Conservation (phyloP, 768 basidiomycete genomes). For the Phlebiopsis gigantea region DNA sequence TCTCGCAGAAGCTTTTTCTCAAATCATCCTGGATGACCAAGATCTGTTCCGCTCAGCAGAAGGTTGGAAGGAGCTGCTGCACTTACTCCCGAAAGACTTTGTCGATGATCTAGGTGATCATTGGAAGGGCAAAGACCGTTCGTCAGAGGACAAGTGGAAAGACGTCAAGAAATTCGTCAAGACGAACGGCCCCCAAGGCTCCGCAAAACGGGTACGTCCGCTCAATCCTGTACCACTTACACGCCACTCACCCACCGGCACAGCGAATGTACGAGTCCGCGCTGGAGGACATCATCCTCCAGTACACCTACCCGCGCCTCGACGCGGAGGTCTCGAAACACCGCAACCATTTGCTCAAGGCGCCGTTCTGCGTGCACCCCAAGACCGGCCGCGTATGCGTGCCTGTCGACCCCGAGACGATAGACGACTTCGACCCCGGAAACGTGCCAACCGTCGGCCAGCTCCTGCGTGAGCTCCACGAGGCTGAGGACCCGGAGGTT, state of each 20-base stretch:
- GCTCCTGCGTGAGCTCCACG: conserved; percentile 76
- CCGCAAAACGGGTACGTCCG: conserved; percentile 29
- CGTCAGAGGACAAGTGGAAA: conserved; percentile 72
- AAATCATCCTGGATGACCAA: conserved; percentile 76
- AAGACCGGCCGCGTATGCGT: conserved; percentile 95
- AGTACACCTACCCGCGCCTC: conserved; percentile 93
- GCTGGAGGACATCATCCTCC: conserved; percentile 84
- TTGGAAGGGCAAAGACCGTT: conserved; percentile 52
- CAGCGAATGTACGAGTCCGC: conserved; percentile 37
- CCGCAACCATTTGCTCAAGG: conserved; percentile 95
- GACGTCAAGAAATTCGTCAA: conserved; percentile 48
- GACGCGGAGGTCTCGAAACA: conserved; percentile 98
- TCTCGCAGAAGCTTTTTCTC: conserved; percentile 53
- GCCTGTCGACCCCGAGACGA: conserved; percentile 70
- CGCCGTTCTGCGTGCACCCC: conserved; percentile 96
- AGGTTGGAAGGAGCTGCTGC: conserved; percentile 70
- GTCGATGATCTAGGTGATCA: conserved; percentile 43
- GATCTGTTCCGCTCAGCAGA: conserved; percentile 69
- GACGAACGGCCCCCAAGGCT: conserved; percentile 10
- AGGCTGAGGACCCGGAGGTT: conserved; percentile 21
- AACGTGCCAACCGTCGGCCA: conserved; percentile 82
- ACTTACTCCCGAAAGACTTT: conserved; percentile 57
- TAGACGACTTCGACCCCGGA: conserved; percentile 82
- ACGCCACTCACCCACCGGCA: background rate
- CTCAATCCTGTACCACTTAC: background rate